Conservation (phyloP, 192 early-diverging fungal species). For the Coemansia sp. region DNA sequence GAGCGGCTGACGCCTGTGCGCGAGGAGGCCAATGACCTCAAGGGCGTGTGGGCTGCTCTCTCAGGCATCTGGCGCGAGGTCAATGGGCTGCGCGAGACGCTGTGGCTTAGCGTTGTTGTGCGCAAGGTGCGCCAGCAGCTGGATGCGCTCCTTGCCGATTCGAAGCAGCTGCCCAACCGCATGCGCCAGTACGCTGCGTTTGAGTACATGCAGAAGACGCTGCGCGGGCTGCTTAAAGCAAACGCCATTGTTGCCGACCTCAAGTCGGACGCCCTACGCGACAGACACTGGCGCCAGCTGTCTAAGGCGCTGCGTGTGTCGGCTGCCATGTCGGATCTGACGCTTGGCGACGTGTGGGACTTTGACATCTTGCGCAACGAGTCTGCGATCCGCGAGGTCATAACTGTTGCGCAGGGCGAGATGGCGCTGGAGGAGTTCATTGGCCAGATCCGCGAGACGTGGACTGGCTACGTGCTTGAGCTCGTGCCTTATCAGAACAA, state of each 20-base stretch:
- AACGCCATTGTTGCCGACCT: conserved; percentile 82
- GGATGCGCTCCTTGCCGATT: conserved; percentile 73
- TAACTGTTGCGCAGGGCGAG: conserved; percentile 94
- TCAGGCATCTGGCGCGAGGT: conserved; percentile 79
- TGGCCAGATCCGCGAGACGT: conserved; percentile 85
- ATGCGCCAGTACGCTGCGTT: conserved; percentile 98
- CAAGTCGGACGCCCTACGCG: conserved; percentile 94
- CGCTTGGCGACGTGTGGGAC: conserved; percentile 94
- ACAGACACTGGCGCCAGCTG: conserved; percentile 95
- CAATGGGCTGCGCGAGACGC: conserved; percentile 80
- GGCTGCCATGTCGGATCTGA: conserved; percentile 77
- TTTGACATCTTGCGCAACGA: conserved; percentile 88
- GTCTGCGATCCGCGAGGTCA: conserved; percentile 78
- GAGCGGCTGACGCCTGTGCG: conserved; percentile 76
- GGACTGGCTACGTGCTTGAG: conserved; percentile 90
- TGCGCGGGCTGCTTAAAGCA: conserved; percentile 76
- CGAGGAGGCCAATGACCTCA: conserved; percentile 90
- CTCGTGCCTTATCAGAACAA: conserved; percentile 98
- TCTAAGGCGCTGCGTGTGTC: conserved; percentile 82
- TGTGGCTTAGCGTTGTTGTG: conserved; percentile 83
- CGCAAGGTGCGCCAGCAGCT: conserved; percentile 88
- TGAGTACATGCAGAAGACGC: conserved; percentile 86
- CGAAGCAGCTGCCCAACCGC: conserved; percentile 92
- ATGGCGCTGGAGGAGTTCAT: conserved; percentile 99
- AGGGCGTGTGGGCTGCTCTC: conserved; percentile 87